phyloP scores from a whole-genome alignment of 495 filamentous ascomycete species.

The Alectoria sarmentosa region DNA sequence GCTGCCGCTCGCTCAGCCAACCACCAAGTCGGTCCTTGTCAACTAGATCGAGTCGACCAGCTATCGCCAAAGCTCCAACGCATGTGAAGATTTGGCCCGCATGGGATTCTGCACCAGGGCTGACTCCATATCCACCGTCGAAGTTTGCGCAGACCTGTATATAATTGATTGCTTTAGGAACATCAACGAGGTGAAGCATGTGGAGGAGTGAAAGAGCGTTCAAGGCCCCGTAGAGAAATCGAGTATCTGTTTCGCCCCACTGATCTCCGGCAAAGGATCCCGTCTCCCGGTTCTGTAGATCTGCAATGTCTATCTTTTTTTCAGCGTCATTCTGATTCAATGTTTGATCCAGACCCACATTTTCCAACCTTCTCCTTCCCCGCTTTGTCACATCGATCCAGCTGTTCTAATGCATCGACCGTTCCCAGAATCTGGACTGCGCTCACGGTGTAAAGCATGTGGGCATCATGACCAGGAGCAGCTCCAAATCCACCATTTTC shows the following conservation, averaged over 20 bases:
- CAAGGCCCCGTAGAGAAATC: slow-evolving; percentile 84
- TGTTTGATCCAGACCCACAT: slow-evolving; percentile 46
- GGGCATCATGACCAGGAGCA: slow-evolving; percentile 87
- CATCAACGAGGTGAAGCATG: slow-evolving; percentile 62
- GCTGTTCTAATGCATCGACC: slow-evolving; percentile 73
- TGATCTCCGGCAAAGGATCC: slow-evolving; percentile 90
- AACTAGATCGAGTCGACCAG: slow-evolving; percentile 72
- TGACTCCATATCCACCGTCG: slow-evolving; percentile 87
- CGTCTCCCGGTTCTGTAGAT: slow-evolving; percentile 68
- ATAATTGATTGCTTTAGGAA: slow-evolving; percentile 70
- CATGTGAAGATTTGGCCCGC: slow-evolving; percentile 93
- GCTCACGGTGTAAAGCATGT: slow-evolving; percentile 91
- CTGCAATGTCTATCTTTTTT: slow-evolving; percentile 58
- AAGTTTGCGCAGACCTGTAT: slow-evolving; percentile 78
- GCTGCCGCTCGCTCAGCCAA: slow-evolving; percentile 91
- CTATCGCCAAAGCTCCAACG: slow-evolving; percentile 80
- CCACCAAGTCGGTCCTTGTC: slow-evolving; percentile 71
- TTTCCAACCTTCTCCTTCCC: slow-evolving; percentile 65
- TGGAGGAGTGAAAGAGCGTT: slow-evolving; percentile 78
- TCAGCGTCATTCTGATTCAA: slow-evolving; percentile 3
- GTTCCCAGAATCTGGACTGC: slow-evolving; percentile 85
- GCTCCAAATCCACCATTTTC: slow-evolving; percentile 87
- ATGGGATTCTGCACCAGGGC: slow-evolving; percentile 86
- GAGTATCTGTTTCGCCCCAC: slow-evolving; percentile 93
- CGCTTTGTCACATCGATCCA: slow-evolving; percentile 59